These are phyloP conservation scores for Geopyxis carbonaria DNA, from an alignment of 495 filamentous ascomycete genomes.

Conservation along the genomic window DNA sequence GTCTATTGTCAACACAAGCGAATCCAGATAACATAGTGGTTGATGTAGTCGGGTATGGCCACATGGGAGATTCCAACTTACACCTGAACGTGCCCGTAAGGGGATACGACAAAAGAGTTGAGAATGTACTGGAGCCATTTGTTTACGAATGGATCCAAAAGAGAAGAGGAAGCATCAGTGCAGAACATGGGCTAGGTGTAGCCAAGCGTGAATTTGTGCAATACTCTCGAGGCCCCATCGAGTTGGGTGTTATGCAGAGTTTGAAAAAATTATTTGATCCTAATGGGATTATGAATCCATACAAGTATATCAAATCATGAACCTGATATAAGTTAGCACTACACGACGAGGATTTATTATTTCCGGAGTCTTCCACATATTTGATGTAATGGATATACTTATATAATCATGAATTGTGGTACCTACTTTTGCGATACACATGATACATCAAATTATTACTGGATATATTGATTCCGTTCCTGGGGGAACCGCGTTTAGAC, in stretches of 20 bases:
- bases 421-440: no score
- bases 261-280: constrained; percentile 85
- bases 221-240: constrained; percentile 74
- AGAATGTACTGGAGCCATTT: constrained; percentile 80
- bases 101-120: constrained; percentile 71
- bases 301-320: constrained; percentile 52
- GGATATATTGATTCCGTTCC: no score
- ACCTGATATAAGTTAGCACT: no score
- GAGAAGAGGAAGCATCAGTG: constrained; percentile 78
- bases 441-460: no score
- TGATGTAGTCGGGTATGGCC: constrained; percentile 84
- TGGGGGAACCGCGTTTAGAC: no score
- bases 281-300: constrained; percentile 90
- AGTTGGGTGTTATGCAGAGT: constrained; percentile 81
- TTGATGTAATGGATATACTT: no score
- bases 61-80: constrained; percentile 93
- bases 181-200: constrained; percentile 84
- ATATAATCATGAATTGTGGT: no score
- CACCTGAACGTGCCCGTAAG: constrained; percentile 77
- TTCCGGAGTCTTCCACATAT: no score
- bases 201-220: constrained; percentile 90
- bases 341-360: no score
- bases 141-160: constrained; percentile 92
- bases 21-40: constrained; percentile 65
- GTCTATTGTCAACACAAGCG: constrained; percentile 51